phyloP scores from a whole-genome alignment of 2,329 filamentous ascomycete species.

The Lachnum nothofagi region DNA sequence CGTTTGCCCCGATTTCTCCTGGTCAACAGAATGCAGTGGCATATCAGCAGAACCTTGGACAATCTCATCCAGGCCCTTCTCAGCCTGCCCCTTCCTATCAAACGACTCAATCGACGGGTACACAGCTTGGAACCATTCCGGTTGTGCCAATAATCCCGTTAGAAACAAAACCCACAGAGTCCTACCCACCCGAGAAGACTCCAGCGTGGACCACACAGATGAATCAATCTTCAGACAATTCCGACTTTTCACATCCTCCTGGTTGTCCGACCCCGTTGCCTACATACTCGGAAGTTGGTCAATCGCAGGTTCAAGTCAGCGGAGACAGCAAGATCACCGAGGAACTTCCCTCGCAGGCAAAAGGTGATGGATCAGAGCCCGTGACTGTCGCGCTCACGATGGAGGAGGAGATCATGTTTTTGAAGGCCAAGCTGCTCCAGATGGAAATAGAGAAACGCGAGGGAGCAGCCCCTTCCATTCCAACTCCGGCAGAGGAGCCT shows the following conservation, averaged over 20 bases:
- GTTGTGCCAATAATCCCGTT: neutral
- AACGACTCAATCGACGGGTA: neutral
- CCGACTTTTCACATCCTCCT: neutral
- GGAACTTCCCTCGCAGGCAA: neutral
- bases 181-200: slow-evolving; percentile 3
- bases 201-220: neutral
- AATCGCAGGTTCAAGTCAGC: neutral
- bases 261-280: neutral
- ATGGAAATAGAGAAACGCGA: slow-evolving; percentile 27
- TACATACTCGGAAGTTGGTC: neutral
- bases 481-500: neutral
- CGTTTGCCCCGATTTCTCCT: neutral
- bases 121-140: neutral
- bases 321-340: neutral
- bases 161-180: neutral
- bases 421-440: slow-evolving; percentile 25
- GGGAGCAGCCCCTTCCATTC: neutral
- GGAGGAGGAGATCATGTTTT: slow-evolving; percentile 25
- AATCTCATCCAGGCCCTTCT: too few species aligned
- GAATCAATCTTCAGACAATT: neutral
- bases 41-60: too few species aligned
- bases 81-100: neutral
- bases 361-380: neutral
- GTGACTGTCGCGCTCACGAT: slow-evolving; percentile 12
- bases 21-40: neutral